Percentiles rank a stretch among this genome's conserved stretches.
phyloP scores from a whole-genome alignment of 2,329 filamentous ascomycete species.

The Sclerotinia trifoliorum region DNA sequence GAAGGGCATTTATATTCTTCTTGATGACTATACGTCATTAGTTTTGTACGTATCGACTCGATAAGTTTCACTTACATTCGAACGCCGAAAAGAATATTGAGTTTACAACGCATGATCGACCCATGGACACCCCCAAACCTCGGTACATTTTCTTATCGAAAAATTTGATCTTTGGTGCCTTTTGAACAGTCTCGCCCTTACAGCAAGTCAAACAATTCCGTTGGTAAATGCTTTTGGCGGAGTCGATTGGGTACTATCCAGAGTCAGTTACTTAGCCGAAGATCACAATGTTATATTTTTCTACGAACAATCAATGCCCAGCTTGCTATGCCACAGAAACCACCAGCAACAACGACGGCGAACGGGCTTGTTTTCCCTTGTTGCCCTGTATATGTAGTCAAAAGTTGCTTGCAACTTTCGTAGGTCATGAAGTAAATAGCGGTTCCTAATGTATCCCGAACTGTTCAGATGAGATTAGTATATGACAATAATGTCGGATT shows the following conservation, averaged over 20 bases:
- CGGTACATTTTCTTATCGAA: slow-evolving; percentile 78
- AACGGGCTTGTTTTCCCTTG: slow-evolving; percentile 74
- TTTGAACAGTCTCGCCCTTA: slow-evolving; percentile 61
- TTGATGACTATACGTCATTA: slow-evolving; percentile 55
- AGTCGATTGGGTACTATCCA: slow-evolving; percentile 61
- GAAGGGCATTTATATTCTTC: slow-evolving; percentile 49
- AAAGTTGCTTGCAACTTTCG: slow-evolving; percentile 79
- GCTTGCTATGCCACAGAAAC: slow-evolving; percentile 77
- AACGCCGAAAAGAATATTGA: slow-evolving; percentile 89
- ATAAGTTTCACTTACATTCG: slow-evolving; percentile 49
- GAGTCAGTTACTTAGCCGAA: slow-evolving; percentile 14
- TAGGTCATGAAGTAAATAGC: slow-evolving; percentile 88
- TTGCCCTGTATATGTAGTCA: slow-evolving; percentile 71
- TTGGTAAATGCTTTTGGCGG: slow-evolving; percentile 82
- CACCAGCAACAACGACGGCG: slow-evolving; percentile 75
- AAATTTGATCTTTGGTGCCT: slow-evolving; percentile 71
- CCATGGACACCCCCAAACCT: slow-evolving; percentile 79
- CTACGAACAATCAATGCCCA: slow-evolving; percentile 56
- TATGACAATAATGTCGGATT: background rate
- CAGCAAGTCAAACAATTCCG: slow-evolving; percentile 72
- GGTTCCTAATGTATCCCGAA: slow-evolving; percentile 80
- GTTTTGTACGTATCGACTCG: background rate
- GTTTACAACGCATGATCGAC: slow-evolving; percentile 77
- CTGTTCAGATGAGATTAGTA: slow-evolving; percentile 44
- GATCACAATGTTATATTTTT: background rate